Evolutionary conservation across 192 early-diverging fungal species (phyloP), one percentile per base, ranked within the genome.

Genomic region (Umbelopsis sp.): DNA sequence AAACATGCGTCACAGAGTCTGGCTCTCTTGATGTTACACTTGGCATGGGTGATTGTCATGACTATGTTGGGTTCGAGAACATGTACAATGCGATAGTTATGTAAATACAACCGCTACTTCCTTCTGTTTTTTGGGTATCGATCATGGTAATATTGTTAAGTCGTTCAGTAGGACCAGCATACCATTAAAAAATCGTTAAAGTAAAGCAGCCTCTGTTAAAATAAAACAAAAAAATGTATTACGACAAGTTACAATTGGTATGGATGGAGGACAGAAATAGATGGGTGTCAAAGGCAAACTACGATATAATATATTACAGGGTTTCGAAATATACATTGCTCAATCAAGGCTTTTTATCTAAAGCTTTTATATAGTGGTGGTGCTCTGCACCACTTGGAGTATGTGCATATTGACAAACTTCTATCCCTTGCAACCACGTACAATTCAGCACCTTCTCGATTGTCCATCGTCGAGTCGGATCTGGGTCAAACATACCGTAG

Each of bases 401-500:
- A 36, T 34, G 51, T 11, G 50, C 45, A 34, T 69, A 29, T 50
- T 80, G 59, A 71, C 92, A 93, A 10, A 84, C 80, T 14, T 71
- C 45, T 10, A 95, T 87, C 45, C 59, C 82, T 75, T 92, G 76
- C 78, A 97, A 82, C 90, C 95, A 94, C n/a, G 91, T 82, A 67
- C 90, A 87, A 38, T 88, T 83, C 38, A 94, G 65, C 11, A 96
- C 85, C 52, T 87, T 80, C 36, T 89, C 84, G 47, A 94, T 90
- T 8, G 86, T 90, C 26, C 90, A 86, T 11, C 96, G 85, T 38
- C 79, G 88, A 45, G 80, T 77, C 2, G 91, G 84, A 45, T 93
- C 88, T 1, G 96, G 95, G 45, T 94, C 88, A 44, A 97, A 76
- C 77, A 97, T 94, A 34, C 81, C 74, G 78, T 93, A 91, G 82